Conservation (phyloP, 2,329 filamentous ascomycete genomes). For the Calonectria henricotiae region DNA sequence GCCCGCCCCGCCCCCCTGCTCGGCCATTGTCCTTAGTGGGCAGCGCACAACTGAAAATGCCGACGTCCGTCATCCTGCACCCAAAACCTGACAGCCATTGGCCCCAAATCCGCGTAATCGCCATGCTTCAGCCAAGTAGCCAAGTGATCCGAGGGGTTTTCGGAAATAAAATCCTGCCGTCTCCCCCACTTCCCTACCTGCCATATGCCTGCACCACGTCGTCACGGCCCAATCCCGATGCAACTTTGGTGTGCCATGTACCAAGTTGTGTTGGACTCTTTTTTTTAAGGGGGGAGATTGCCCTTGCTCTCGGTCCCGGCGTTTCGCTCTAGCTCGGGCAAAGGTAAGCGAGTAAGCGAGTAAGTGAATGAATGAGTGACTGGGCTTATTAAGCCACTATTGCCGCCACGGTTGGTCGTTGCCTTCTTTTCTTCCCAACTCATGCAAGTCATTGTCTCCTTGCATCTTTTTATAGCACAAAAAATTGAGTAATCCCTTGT, state of each 20-base stretch:
- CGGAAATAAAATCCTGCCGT: background rate
- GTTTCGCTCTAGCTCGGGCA: no score
- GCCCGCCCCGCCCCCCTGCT: background rate
- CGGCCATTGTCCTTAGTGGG: background rate
- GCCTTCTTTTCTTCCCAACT: no score
- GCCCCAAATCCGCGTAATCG: background rate
- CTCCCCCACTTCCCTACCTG: background rate
- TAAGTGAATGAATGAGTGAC: no score
- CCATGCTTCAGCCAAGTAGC: no score
- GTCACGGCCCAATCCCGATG: background rate
- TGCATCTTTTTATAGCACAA: background rate
- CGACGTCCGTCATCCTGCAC: background rate
- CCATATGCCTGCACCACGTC: background rate
- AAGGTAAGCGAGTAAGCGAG: no score
- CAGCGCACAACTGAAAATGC: background rate
- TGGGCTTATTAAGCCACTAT: no score
- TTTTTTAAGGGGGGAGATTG: no score
- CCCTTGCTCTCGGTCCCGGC: no score
- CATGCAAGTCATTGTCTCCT: background rate
- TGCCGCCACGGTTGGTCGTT: no score
- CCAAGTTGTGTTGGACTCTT: background rate
- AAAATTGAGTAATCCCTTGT: background rate
- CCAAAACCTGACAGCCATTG: background rate
- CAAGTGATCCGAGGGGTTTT: conserved; percentile 1
- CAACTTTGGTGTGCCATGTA: background rate